A percentile compares a stretch with the other conserved stretches of the same genome.
phyloP scores from a whole-genome alignment of 306 rosid species.

The Rubus idaeus region DNA sequence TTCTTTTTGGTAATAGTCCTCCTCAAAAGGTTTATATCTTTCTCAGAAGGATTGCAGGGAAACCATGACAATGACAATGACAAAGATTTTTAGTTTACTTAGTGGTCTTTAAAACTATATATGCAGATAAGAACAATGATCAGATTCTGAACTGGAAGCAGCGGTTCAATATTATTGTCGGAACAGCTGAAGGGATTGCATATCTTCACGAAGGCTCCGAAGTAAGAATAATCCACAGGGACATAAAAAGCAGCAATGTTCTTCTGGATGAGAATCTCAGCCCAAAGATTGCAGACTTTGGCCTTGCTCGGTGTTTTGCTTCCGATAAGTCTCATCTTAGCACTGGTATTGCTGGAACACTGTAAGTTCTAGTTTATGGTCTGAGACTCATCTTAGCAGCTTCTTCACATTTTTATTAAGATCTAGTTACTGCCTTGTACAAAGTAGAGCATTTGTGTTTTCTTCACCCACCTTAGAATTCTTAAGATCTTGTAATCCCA shows the following conservation, averaged over 20 bases:
- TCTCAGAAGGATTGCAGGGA: not conserved
- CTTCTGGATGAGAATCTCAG: conserved; percentile 73
- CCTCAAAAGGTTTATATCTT: not conserved
- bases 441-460: not conserved
- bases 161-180: conserved; percentile 57
- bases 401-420: not conserved
- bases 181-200: conserved; percentile 87
- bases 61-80: not conserved
- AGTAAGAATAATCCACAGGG: conserved; percentile 78
- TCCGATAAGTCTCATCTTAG: conserved; percentile 73
- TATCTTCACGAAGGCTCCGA: conserved; percentile 73
- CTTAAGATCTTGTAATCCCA: not conserved
- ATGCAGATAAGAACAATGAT: conserved; percentile 62
- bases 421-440: not conserved
- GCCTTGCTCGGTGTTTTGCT: conserved; percentile 82
- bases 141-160: conserved; percentile 72
- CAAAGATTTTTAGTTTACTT: not conserved
- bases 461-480: not conserved
- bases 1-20: conserved; percentile 59
- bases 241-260: conserved; percentile 85
- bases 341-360: conserved; percentile 92
- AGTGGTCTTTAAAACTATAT: not conserved
- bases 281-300: conserved; percentile 86
- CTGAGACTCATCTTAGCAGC: not conserved
- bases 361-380: conserved; percentile 48